Conservation (phyloP, 2,329 filamentous ascomycete species). For the Neurospora crassa region DNA sequence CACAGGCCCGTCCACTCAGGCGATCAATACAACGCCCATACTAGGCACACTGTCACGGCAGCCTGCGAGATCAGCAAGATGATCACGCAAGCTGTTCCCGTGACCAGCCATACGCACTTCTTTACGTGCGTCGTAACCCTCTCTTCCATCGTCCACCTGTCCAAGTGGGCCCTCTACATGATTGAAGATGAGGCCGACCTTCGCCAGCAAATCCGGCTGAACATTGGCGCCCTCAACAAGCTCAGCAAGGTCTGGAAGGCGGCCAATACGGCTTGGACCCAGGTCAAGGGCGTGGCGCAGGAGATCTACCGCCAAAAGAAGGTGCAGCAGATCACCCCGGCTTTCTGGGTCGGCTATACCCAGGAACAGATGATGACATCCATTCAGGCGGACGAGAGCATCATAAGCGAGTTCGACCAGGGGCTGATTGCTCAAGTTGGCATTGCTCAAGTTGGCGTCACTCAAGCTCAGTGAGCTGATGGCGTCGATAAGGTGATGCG, state of each 20-base stretch:
- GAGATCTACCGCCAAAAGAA: slow-evolving; percentile 58
- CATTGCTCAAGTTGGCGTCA: background rate
- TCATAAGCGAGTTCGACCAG: slow-evolving; percentile 46
- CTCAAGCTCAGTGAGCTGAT: background rate
- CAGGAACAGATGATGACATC: slow-evolving; percentile 46
- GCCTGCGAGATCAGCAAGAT: slow-evolving; percentile 69
- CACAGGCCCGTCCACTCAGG: slow-evolving; percentile 41
- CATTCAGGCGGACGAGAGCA: slow-evolving; percentile 47
- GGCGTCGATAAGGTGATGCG: background rate
- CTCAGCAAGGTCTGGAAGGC: slow-evolving; percentile 65
- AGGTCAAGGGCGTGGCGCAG: slow-evolving; percentile 71
- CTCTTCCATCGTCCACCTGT: slow-evolving; percentile 72
- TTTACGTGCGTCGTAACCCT: slow-evolving; percentile 74
- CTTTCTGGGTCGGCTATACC: slow-evolving; percentile 45
- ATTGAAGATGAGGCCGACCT: slow-evolving; percentile 55
- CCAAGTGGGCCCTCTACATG: slow-evolving; percentile 61
- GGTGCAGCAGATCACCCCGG: slow-evolving; percentile 40
- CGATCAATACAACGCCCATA: slow-evolving; percentile 55
- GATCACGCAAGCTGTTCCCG: slow-evolving; percentile 61
- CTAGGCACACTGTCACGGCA: slow-evolving; percentile 69
- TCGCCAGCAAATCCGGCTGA: slow-evolving; percentile 68
- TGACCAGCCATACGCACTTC: slow-evolving; percentile 71
- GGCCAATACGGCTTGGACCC: slow-evolving; percentile 57
- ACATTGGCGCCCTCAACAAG: slow-evolving; percentile 64
- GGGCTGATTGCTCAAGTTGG: background rate